These are phyloP conservation scores for Prunus yedoensis DNA, from an alignment of 331 rosid genomes.

Conservation along the genomic window DNA sequence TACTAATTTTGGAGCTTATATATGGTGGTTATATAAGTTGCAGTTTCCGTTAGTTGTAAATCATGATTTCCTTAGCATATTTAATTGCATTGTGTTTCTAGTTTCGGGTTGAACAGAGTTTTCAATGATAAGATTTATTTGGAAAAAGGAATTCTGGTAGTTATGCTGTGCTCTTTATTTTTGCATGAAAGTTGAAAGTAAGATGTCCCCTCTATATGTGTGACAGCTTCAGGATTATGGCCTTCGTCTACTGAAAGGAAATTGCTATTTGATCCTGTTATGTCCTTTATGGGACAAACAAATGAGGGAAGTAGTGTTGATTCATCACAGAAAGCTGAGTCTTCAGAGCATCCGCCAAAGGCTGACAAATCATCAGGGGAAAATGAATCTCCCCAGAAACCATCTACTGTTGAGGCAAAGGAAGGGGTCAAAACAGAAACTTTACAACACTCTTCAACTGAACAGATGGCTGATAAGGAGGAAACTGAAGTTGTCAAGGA, in stretches of 20 bases:
- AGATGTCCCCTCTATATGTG: slow-evolving; percentile 23
- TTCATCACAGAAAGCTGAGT: slow-evolving; percentile 37
- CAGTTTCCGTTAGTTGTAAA: not conserved
- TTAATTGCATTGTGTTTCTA: slow-evolving; percentile 1
- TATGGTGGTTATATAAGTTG: not conserved
- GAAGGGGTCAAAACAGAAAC: slow-evolving; percentile 34
- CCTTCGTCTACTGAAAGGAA: slow-evolving; percentile 59
- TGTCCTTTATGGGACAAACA: slow-evolving; percentile 71
- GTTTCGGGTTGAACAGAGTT: not conserved
- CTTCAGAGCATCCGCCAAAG: slow-evolving; percentile 39
- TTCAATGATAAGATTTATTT: not conserved
- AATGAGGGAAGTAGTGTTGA: slow-evolving; percentile 50
- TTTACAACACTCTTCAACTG: slow-evolving; percentile 31
- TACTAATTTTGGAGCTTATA: not conserved
- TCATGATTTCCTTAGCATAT: not conserved
- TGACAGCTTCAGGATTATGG: slow-evolving; percentile 75
- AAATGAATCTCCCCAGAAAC: slow-evolving; percentile 43
- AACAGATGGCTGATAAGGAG: slow-evolving; percentile 37
- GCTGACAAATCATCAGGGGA: slow-evolving; percentile 38
- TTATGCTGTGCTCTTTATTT: slow-evolving; percentile 7
- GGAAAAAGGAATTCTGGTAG: not conserved
- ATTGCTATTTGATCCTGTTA: slow-evolving; percentile 68
- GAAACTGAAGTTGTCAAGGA: slow-evolving; percentile 33
- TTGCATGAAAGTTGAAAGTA: slow-evolving; percentile 2
- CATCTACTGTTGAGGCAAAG: slow-evolving; percentile 40